phyloP scores from a whole-genome alignment of 2,329 filamentous ascomycete genomes.

The Annulohypoxylon truncatum region DNA sequence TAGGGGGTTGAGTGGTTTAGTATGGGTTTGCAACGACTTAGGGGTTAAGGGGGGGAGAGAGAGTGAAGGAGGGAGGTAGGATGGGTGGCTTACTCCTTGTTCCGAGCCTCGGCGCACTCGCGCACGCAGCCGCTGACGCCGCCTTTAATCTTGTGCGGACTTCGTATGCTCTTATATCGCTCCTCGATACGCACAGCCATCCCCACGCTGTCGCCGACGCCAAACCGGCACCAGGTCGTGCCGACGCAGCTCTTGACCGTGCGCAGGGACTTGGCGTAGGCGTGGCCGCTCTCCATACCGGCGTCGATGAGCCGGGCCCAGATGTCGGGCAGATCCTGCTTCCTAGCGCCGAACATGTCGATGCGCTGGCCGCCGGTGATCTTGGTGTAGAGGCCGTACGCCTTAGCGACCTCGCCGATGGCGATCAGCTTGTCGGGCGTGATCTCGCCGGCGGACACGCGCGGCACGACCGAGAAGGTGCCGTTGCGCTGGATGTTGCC shows the following conservation, averaged over 20 bases:
- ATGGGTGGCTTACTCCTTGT: slow-evolving; percentile 75
- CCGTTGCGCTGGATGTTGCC: slow-evolving; percentile 93
- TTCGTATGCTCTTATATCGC: slow-evolving; percentile 90
- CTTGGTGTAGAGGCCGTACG: slow-evolving; percentile 88
- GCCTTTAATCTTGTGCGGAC: slow-evolving; percentile 90
- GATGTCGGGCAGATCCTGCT: slow-evolving; percentile 84
- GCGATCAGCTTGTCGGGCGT: slow-evolving; percentile 86
- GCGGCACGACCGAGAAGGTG: slow-evolving; percentile 88
- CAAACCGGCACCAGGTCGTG: slow-evolving; percentile 90
- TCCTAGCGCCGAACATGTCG: slow-evolving; percentile 91
- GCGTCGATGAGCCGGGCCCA: slow-evolving; percentile 84
- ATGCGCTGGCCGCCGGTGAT: slow-evolving; percentile 93
- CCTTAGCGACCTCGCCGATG: slow-evolving; percentile 85
- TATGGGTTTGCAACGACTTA: background rate
- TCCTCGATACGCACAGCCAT: slow-evolving; percentile 90
- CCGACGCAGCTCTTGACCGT: slow-evolving; percentile 95
- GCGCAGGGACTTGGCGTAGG: slow-evolving; percentile 87
- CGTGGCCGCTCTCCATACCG: slow-evolving; percentile 91
- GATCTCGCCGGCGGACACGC: slow-evolving; percentile 86
- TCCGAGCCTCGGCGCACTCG: slow-evolving; percentile 92
- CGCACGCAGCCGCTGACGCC: slow-evolving; percentile 92
- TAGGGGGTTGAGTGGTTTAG: slow-evolving; percentile 25
- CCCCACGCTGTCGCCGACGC: slow-evolving; percentile 89
- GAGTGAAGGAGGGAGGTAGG: background rate
- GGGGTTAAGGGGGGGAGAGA: background rate